Conservation (phyloP, 176 grass and related monocot genomes). For the Typha latifolia region DNA sequence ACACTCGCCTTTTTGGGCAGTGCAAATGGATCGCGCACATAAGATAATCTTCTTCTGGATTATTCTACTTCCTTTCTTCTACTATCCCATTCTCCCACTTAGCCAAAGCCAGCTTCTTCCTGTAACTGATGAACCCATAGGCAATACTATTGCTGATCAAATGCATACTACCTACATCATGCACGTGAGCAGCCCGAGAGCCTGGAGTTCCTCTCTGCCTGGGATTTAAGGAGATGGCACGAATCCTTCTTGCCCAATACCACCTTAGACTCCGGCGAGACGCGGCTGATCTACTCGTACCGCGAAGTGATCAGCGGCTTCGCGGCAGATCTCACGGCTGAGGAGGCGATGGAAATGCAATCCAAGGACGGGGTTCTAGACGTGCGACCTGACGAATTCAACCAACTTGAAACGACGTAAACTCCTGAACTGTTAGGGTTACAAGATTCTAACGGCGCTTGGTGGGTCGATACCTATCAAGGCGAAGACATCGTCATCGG, state of each 20-base stretch:
- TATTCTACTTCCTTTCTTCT: not conserved
- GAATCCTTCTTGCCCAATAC: slow-evolving; percentile 30
- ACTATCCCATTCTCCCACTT: too few species aligned
- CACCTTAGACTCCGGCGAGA: not conserved
- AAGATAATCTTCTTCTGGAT: too few species aligned
- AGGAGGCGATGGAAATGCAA: slow-evolving; percentile 17
- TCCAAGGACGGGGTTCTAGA: slow-evolving; percentile 5
- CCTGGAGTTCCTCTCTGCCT: not conserved
- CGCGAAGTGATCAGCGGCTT: slow-evolving; percentile 30
- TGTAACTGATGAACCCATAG: not conserved
- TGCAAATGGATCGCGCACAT: too few species aligned
- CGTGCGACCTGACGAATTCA: not conserved
- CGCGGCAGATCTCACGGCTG: slow-evolving; percentile 16
- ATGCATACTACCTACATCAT: slow-evolving; percentile 23
- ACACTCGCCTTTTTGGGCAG: too few species aligned
- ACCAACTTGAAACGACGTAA: not conserved
- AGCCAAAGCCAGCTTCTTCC: not conserved
- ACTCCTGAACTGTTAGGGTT: slow-evolving; percentile 25
- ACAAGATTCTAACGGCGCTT: not conserved
- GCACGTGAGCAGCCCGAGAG: not conserved
- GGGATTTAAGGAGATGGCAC: slow-evolving; percentile 24
- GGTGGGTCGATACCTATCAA: slow-evolving; percentile 21
- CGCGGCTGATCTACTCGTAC: slow-evolving; percentile 33
- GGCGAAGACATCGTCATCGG: slow-evolving; percentile 46
- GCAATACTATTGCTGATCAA: not conserved